phyloP scores from a whole-genome alignment of 345 rosid species.

The Jatropha curcas region DNA sequence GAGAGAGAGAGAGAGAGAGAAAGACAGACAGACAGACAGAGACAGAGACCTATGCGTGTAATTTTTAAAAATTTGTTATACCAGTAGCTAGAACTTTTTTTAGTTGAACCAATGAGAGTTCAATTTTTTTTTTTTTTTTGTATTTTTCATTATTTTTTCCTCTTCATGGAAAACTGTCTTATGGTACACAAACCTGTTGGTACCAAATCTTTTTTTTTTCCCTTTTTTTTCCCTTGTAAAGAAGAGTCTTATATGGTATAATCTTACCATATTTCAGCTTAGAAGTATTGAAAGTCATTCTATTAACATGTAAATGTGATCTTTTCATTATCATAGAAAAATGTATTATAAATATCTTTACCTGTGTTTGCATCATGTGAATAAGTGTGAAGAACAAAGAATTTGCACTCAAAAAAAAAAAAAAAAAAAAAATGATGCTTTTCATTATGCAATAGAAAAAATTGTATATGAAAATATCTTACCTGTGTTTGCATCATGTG shows the following conservation, averaged over 20 bases:
- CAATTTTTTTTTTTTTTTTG: neutral
- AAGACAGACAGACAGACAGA: no score
- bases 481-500: no score
- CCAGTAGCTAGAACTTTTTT: constrained; percentile 29
- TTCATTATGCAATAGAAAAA: no score
- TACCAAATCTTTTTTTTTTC: neutral
- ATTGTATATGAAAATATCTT: no score
- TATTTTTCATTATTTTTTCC: neutral
- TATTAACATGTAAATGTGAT: neutral
- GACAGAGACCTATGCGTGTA: no score
- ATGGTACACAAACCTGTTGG: neutral
- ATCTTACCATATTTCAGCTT: neutral
- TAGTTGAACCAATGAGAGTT: constrained; percentile 17
- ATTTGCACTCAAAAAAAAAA: no score
- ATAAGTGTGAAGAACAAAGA: no score
- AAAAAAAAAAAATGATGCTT: no score
- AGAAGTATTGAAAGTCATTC: neutral
- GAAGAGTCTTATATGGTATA: neutral
- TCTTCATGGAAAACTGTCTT: neutral
- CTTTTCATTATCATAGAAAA: neutral
- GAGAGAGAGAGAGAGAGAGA: no score
- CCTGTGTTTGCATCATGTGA: neutral
- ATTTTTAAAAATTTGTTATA: neutral
- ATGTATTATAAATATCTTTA: no score
- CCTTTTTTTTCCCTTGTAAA: neutral